A percentile compares a stretch with the other conserved stretches of the same genome.
Evolutionary conservation across 2,329 filamentous ascomycete species (phyloP).

Genomic region (Stemphylium beticola): DNA sequence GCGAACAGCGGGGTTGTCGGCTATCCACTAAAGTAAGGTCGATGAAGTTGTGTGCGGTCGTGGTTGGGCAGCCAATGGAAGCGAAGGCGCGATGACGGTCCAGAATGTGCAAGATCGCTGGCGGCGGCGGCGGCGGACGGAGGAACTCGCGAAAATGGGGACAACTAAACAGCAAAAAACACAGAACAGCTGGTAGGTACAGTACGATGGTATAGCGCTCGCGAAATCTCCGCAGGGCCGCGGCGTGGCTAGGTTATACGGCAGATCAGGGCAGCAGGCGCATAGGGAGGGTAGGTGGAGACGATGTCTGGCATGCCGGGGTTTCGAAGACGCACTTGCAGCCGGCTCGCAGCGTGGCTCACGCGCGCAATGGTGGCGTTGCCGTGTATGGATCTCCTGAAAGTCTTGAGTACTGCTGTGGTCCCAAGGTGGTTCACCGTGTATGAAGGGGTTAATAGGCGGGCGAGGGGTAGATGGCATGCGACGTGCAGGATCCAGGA

Average conservation of each 20-base stretch:
- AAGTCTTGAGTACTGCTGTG: slow-evolving; percentile 20
- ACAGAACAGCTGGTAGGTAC: slow-evolving; percentile 34
- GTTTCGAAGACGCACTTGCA: slow-evolving; percentile 26
- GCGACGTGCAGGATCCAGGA: slow-evolving; percentile 36
- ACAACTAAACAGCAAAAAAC: slow-evolving; percentile 20
- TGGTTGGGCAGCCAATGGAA: slow-evolving; percentile 36
- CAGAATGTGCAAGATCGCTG: slow-evolving; percentile 29
- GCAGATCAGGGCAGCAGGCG: slow-evolving; percentile 41
- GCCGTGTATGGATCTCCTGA: slow-evolving; percentile 26
- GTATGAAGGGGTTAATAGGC: slow-evolving; percentile 33
- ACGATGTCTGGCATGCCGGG: slow-evolving; percentile 42
- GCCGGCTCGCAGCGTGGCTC: slow-evolving; percentile 45
- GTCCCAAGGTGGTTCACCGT: slow-evolving; percentile 17
- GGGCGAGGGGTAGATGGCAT: slow-evolving; percentile 35
- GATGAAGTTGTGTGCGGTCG: slow-evolving; percentile 32
- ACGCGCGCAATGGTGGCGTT: slow-evolving; percentile 43
- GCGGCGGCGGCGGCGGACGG: too few species aligned
- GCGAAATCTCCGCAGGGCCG: slow-evolving; percentile 45
- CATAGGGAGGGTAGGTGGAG: slow-evolving; percentile 45
- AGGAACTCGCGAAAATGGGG: slow-evolving; percentile 19
- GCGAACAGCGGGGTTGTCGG: slow-evolving; percentile 44
- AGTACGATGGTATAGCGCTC: slow-evolving; percentile 35
- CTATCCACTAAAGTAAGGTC: slow-evolving; percentile 32
- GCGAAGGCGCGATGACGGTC: slow-evolving; percentile 22
- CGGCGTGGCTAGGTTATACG: slow-evolving; percentile 44